These are phyloP conservation scores for Perkinsela sp. DNA, from an alignment of 208 protist species.

Conservation along the genomic window DNA sequence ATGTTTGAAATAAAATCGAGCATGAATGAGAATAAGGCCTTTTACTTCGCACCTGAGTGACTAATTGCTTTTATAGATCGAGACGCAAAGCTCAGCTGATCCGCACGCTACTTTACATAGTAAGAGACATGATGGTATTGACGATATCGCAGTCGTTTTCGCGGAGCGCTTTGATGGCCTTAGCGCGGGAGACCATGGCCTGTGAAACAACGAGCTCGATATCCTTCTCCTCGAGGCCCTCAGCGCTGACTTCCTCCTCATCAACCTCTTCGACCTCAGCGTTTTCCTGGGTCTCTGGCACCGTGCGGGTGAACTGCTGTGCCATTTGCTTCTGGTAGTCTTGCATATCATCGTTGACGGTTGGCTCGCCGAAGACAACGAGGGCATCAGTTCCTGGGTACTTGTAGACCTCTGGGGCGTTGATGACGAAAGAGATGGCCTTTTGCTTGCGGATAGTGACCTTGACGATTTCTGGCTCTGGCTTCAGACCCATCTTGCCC, in stretches of 20 bases:
- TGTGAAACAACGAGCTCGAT: conserved; percentile 49
- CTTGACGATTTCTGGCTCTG: conserved; percentile 55
- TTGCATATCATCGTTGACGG: conserved; percentile 61
- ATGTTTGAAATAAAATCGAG: neutral
- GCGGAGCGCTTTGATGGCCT: conserved; percentile 43
- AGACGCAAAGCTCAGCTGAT: no score
- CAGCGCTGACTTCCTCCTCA: conserved; percentile 15
- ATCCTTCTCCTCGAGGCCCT: conserved; percentile 37
- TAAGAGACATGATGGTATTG: conserved; percentile 57
- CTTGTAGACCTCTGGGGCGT: conserved; percentile 82
- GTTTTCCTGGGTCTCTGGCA: conserved; percentile 9
- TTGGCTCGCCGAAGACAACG: conserved; percentile 85
- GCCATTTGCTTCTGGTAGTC: conserved; percentile 25
- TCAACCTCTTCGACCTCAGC: conserved; percentile 11
- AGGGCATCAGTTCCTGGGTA: conserved; percentile 77
- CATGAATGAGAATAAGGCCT: no score
- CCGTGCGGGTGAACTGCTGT: conserved; percentile 24
- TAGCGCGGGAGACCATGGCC: conserved; percentile 23
- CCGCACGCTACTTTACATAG: conserved; percentile 29
- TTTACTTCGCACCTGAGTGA: no score
- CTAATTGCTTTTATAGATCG: no score
- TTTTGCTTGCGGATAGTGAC: conserved; percentile 70
- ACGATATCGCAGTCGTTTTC: conserved; percentile 56
- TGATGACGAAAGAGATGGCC: conserved; percentile 64
- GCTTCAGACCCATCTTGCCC: conserved; percentile 83